A percentile compares a stretch with the other conserved stretches of the same genome.
These are phyloP conservation scores for Neurospora sp. DNA, from an alignment of 495 filamentous ascomycete species.

Conservation along the genomic window DNA sequence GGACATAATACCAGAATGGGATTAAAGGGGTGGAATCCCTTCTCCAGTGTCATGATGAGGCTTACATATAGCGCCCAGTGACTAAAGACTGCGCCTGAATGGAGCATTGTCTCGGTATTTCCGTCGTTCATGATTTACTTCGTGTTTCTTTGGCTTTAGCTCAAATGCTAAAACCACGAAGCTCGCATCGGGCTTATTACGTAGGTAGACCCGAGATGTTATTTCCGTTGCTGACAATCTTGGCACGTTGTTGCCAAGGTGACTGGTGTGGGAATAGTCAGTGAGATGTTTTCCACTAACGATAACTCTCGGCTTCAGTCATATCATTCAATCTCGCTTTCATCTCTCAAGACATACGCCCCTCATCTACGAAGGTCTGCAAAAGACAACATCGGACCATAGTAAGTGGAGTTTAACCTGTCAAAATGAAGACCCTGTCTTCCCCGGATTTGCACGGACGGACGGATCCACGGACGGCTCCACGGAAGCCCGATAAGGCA, in stretches of 20 bases:
- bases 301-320: neutral
- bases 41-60: neutral
- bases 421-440: neutral
- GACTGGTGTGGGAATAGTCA: neutral
- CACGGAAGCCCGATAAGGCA: neutral
- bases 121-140: neutral
- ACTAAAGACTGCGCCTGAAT: neutral
- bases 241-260: neutral
- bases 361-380: neutral
- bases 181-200: neutral
- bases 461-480: neutral
- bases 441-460: neutral
- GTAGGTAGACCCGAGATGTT: neutral
- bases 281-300: neutral
- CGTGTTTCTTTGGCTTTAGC: neutral
- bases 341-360: neutral
- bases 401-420: neutral
- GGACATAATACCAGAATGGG: neutral
- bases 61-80: neutral
- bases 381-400: neutral
- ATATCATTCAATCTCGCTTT: neutral
- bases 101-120: neutral
- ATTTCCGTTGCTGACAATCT: neutral
- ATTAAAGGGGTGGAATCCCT: neutral
- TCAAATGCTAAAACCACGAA: neutral